phyloP scores from a whole-genome alignment of 1,139 yeast species.

The Geotrichum candidum region DNA sequence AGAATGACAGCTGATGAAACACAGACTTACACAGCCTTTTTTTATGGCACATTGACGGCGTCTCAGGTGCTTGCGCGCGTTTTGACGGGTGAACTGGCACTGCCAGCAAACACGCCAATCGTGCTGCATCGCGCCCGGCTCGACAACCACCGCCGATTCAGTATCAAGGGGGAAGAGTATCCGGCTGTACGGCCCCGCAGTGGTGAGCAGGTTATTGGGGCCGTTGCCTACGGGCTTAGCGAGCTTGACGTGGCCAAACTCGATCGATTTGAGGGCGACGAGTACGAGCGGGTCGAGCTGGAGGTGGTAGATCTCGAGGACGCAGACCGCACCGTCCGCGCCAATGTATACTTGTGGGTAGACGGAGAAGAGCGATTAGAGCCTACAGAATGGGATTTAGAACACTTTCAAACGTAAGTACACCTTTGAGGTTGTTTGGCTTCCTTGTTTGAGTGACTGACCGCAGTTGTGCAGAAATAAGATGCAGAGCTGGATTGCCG shows the following conservation, averaged over 20 bases:
- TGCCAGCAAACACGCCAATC: conserved; percentile 18
- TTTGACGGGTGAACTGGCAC: conserved; percentile 22
- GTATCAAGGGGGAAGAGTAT: conserved; percentile 28
- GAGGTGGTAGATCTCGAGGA: conserved; percentile 22
- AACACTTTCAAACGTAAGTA: conserved; percentile 7
- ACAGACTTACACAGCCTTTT: background rate
- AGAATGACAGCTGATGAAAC: background rate
- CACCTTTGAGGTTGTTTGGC: background rate
- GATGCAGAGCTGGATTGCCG: conserved; percentile 13
- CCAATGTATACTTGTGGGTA: conserved; percentile 28
- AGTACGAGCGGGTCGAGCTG: conserved; percentile 27
- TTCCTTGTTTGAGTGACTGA: background rate
- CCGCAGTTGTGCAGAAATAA: background rate
- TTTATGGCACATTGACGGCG: conserved; percentile 35
- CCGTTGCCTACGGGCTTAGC: conserved; percentile 28
- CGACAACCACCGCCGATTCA: conserved; percentile 25
- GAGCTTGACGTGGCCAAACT: conserved; percentile 24
- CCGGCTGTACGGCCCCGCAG: conserved; percentile 27
- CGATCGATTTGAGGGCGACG: conserved; percentile 34
- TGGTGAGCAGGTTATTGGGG: conserved; percentile 26
- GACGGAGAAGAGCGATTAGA: conserved; percentile 17
- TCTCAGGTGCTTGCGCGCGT: conserved; percentile 33
- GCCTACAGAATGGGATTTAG: conserved; percentile 11
- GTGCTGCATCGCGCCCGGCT: conserved; percentile 25
- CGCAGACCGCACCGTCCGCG: conserved; percentile 18